Conservation (phyloP, 1,139 yeast species). For the Lodderomyces metapsilosis region DNA sequence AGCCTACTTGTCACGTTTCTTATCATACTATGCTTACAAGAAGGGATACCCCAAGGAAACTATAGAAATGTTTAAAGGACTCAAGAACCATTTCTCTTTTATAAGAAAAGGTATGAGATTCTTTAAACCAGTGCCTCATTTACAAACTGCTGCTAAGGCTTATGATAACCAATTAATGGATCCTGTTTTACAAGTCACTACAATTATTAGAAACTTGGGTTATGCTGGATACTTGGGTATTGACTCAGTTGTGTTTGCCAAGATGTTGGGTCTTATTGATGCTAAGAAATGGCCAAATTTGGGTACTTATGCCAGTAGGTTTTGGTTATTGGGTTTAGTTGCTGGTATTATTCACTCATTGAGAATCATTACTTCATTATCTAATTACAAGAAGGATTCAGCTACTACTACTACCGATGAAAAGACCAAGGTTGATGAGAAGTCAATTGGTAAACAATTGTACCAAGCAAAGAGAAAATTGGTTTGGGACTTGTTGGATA, state of each 20-base stretch:
- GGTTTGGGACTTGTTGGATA: slow-evolving; percentile 77
- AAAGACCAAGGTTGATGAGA: slow-evolving; percentile 21
- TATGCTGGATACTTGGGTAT: slow-evolving; percentile 72
- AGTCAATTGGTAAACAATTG: slow-evolving; percentile 30
- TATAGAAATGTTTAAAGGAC: slow-evolving; percentile 48
- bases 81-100: slow-evolving; percentile 61
- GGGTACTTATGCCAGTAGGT: slow-evolving; percentile 52
- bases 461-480: slow-evolving; percentile 59
- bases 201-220: slow-evolving; percentile 67
- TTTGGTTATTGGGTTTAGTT: slow-evolving; percentile 75
- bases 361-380: slow-evolving; percentile 29
- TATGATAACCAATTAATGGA: slow-evolving; percentile 73
- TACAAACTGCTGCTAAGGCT: slow-evolving; percentile 67
- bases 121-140: slow-evolving; percentile 76
- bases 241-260: slow-evolving; percentile 73
- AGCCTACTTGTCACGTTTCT: slow-evolving; percentile 78
- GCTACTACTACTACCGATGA: slow-evolving; percentile 13
- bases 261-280: slow-evolving; percentile 46
- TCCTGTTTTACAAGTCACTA: slow-evolving; percentile 55
- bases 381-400: slow-evolving; percentile 21
- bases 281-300: slow-evolving; percentile 34
- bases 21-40: slow-evolving; percentile 60
- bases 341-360: slow-evolving; percentile 61
- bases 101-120: slow-evolving; percentile 84
- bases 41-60: slow-evolving; percentile 55